Conservation (phyloP, 1,284 basidiomycete species). For the Apiotrichum gracile region DNA sequence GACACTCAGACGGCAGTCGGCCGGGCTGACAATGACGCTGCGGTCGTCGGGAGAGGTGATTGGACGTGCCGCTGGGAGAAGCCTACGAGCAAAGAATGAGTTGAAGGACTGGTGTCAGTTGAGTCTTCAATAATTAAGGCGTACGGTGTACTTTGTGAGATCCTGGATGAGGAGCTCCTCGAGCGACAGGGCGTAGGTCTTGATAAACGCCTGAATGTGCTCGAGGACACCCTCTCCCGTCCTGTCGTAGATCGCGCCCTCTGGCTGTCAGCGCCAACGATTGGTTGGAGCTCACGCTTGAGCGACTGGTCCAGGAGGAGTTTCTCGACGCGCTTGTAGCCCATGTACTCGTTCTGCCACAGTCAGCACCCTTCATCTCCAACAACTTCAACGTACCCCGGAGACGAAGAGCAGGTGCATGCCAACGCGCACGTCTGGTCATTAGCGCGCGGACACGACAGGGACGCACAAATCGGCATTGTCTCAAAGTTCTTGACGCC, state of each 20-base stretch:
- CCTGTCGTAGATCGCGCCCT: slow-evolving; percentile 48
- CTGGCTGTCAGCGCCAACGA: slow-evolving; percentile 8
- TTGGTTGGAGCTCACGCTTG: slow-evolving; percentile 49
- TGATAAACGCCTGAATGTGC: slow-evolving; percentile 65
- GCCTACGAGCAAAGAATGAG: slow-evolving; percentile 69
- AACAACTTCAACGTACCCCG: slow-evolving; percentile 12
- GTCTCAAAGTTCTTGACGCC: slow-evolving; percentile 65
- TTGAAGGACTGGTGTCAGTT: slow-evolving; percentile 57
- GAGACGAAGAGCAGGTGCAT: slow-evolving; percentile 67
- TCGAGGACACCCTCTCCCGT: slow-evolving; percentile 43
- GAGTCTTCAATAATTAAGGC: not conserved
- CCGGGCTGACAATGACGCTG: slow-evolving; percentile 57
- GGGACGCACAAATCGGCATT: slow-evolving; percentile 68
- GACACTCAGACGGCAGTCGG: slow-evolving; percentile 69
- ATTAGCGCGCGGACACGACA: not conserved
- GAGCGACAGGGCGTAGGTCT: slow-evolving; percentile 61
- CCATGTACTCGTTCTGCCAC: slow-evolving; percentile 55
- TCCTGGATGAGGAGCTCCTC: slow-evolving; percentile 64
- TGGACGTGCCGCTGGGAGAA: slow-evolving; percentile 62
- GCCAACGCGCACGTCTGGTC: slow-evolving; percentile 50
- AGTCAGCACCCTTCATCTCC: slow-evolving; percentile 13
- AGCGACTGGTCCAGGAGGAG: slow-evolving; percentile 63
- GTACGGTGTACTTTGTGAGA: slow-evolving; percentile 53
- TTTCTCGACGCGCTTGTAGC: slow-evolving; percentile 55
- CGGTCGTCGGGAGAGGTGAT: slow-evolving; percentile 58